Base-by-base conservation (phyloP, 176 grass and related monocot species). In the Raddia distichophylla region DNA sequence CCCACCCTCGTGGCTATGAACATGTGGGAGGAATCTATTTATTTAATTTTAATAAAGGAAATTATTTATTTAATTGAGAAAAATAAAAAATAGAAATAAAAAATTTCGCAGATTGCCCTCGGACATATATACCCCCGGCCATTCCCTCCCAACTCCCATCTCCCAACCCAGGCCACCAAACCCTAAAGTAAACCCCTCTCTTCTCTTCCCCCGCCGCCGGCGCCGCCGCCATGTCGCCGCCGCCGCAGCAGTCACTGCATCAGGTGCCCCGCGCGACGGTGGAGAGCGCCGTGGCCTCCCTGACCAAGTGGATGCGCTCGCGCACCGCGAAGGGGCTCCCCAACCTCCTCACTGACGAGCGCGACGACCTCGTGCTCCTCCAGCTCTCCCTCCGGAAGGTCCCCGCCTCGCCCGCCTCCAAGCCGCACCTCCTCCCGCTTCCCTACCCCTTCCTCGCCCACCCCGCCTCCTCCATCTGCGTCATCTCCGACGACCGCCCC, bases 401-500 rank as follows among this genome's bases (percentile, higher is more conserved):
- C 71, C 93, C 90, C 14, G 32, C 82, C 53, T 59, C 69, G 20
- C 20, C 70, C 45, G 40, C 67, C 46, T 46, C 57, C 67, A 93
- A 70, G 58, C 93, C 93, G 15, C 57, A 43, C 71, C 85, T 90
- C 1, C 81, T 93, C 33, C 85, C 82, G 58, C 62, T 90, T 54
- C 93, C 90, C 17, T 85, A 95, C 60, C 53, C 85, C 40, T 51
- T 95, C 51, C 11, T 78, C 64, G 22, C 7, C 32, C 78, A 73
- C 71, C 37, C 47, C 5, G 74, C 81, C 43, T 64, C 85, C 57
- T 93, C 91, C 80, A 37, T 90, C 47, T 90, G 80, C 75, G 35
- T 93, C 90, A 81, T 95, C 84, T 70, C 87, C 53, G 87, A 92
- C 87, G 90, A 93, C 84, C 90, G 87, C 48, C 77, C 84, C 45